Base-by-base conservation (phyloP, 2,329 filamentous ascomycete species). In the Didymella arachidicola region DNA sequence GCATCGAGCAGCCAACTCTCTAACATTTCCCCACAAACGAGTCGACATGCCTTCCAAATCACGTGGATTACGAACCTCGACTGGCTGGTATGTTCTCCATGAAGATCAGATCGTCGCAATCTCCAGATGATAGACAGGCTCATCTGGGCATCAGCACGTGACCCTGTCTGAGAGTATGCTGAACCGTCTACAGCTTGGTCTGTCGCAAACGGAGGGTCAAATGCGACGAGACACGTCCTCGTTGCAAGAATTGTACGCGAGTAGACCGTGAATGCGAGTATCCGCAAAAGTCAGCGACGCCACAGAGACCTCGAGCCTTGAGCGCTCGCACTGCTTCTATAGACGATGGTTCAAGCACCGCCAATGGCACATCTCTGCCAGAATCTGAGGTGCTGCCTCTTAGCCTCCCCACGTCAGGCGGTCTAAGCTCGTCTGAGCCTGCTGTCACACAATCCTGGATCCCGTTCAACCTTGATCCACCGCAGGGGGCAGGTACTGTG, bases 151-250 rank as follows among this genome's bases (percentile, higher is more conserved):
- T 16, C 19, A 7, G 25, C 36, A 58, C 44, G 29, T 39, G 26
- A 41, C 12, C 45, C 8, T 19, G 1, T 19, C 4, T 7, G 2
- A 25, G 11, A 26, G 22, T 38, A 48, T 42, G 42, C 64, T 67
- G 25, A 68, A 30, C 3, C 29, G 11, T 49, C 12, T 32, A 22
- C 50, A 80, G 78, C 62, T 65, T 79, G 53, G 79, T 78, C n/a
- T 82, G 80, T 63, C 79, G 79, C 30, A 76, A 77, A 57, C 73
- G 82, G 44, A 79, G 82, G 60, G 81, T 83, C 65, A 83, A 83
- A 68, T 83, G 81, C 66, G 81, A 82, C 57, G 81, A 83, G 67
- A 72, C 70, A 30, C 78, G 75, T 56, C 80, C 79, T 8, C 64
- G 70, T 22, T 82, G 80, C 62, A 75, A 73, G 18, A 78, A 78